Conservation (phyloP, 2,329 filamentous ascomycete species). For the Trichoderma brevicompactum region DNA sequence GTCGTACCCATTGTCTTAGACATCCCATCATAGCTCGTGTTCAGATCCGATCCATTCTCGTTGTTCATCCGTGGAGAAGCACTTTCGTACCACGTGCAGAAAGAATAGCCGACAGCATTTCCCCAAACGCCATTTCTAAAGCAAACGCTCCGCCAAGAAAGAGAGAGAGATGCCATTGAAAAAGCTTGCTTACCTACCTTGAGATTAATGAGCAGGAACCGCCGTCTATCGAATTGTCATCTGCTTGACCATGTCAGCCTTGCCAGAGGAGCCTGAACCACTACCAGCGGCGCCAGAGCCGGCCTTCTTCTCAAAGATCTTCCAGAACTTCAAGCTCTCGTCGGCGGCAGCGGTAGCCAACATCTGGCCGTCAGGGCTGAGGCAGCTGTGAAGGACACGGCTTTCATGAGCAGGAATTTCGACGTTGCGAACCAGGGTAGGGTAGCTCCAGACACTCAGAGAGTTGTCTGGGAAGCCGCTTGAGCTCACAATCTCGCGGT, state of each 20-base stretch:
- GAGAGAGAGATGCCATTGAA: conserved; percentile 50
- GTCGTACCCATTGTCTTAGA: conserved; percentile 12
- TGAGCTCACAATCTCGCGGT: conserved; percentile 97
- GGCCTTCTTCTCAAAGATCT: conserved; percentile 98
- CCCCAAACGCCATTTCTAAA: conserved; percentile 58
- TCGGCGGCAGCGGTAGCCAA: conserved; percentile 94
- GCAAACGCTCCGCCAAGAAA: conserved; percentile 43
- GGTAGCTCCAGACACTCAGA: conserved; percentile 98
- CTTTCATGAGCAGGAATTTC: conserved; percentile 98
- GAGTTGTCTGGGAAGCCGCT: conserved; percentile 99
- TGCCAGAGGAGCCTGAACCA: conserved; percentile 70
- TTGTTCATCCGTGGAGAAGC: conserved; percentile 49
- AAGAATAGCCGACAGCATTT: conserved; percentile 44
- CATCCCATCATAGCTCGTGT: conserved; percentile 36
- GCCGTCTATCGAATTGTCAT: conserved; percentile 82
- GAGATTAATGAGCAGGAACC: conserved; percentile 35
- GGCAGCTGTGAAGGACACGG: conserved; percentile 91
- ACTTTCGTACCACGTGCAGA: conserved; percentile 56
- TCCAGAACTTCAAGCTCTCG: conserved; percentile 99
- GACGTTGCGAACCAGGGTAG: conserved; percentile 92
- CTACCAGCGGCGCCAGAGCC: conserved; percentile 69
- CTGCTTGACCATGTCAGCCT: conserved; percentile 88
- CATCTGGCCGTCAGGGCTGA: conserved; percentile 98
- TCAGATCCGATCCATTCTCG: conserved; percentile 40
- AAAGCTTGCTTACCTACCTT: conserved; percentile 47